Evolutionary conservation across 2,329 filamentous ascomycete species (phyloP), one percentile per base, ranked within the genome.

Genomic region (Arthrobotrys iridis): DNA sequence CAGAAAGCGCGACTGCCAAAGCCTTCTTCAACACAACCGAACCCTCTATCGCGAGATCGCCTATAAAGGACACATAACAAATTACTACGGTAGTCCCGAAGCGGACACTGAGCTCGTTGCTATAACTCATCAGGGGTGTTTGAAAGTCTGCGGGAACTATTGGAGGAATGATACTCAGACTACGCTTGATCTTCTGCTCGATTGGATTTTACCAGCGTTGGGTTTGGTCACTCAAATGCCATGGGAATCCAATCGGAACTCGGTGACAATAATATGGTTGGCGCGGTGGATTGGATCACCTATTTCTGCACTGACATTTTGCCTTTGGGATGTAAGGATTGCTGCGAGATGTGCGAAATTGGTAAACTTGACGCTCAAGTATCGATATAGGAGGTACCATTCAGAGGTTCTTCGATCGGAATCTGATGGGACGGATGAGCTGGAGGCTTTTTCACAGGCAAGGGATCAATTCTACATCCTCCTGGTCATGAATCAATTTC

Each of bases 381-480:
- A 66, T 59, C 63, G 71, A n/a, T 35, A 43, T 37, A 35, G 30
- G 13, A 68, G 30, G 15, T 68, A 63, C 22, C 55, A 64, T 33
- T 75, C 71, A 2, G 52, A 58, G 3, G 63, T 63, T 30, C 37
- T 68, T 35, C 37, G 58, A n/a, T 15, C 13, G 5, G 45, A 68
- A 37, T 40, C 63, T 6, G 57, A 63, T 26, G 43, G 57, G 0
- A 57, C 68, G 13, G 57, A 75, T 4, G 71, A 75, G 30, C 48
- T 63, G 20, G 50, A 35, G 43, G 50, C 40, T 0, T 78, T 79
- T 55, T 40, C 52, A 5, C 57, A 71, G 10, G 60, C 77, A 2
- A 60, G 78, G 40, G 84, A 85, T 72, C 83, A 83, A 0, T 82
- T 85, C 77, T 85, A 83, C 60, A 80, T 85, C 13, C 79, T 85